Evolutionary conservation across 1,139 yeast species (phyloP).

Genomic region (Magnusiomyces tetraspermus): DNA sequence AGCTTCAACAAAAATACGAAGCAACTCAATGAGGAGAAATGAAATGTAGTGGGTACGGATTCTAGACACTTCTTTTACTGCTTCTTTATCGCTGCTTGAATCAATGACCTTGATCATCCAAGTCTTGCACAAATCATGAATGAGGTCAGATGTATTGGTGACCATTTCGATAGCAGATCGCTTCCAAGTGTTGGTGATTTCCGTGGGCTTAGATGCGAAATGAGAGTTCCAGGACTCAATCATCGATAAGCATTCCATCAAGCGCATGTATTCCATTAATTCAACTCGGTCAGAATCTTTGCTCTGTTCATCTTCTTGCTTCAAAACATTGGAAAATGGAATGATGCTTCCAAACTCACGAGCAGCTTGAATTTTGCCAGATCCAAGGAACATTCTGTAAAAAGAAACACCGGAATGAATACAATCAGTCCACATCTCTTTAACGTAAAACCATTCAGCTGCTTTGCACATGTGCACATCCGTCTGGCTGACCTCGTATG

Average conservation of each 20-base stretch:
- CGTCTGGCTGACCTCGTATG: constrained; percentile 39
- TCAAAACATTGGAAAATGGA: not conserved
- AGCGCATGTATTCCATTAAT: constrained; percentile 42
- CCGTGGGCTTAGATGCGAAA: constrained; percentile 2
- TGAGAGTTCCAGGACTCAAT: constrained; percentile 21
- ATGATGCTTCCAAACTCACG: constrained; percentile 37
- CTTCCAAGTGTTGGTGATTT: constrained; percentile 15
- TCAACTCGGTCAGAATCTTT: constrained; percentile 32
- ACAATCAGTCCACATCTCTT: constrained; percentile 60
- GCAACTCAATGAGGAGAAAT: constrained; percentile 53
- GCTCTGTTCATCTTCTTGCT: not conserved
- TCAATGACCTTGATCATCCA: constrained; percentile 19
- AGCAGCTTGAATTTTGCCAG: constrained; percentile 59
- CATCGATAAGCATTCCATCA: constrained; percentile 34
- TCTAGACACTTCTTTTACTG: constrained; percentile 5
- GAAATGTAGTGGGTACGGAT: constrained; percentile 69
- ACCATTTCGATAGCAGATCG: constrained; percentile 16
- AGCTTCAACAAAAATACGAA: constrained; percentile 42
- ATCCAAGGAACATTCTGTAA: constrained; percentile 53
- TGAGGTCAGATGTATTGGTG: constrained; percentile 14
- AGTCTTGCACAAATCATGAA: constrained; percentile 17
- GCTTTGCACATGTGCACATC: constrained; percentile 51
- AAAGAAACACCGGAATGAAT: constrained; percentile 50
- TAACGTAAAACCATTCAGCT: constrained; percentile 68
- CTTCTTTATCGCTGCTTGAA: constrained; percentile 3